phyloP scores from a whole-genome alignment of 2,329 filamentous ascomycete genomes.

The Aspergillus jensenii region DNA sequence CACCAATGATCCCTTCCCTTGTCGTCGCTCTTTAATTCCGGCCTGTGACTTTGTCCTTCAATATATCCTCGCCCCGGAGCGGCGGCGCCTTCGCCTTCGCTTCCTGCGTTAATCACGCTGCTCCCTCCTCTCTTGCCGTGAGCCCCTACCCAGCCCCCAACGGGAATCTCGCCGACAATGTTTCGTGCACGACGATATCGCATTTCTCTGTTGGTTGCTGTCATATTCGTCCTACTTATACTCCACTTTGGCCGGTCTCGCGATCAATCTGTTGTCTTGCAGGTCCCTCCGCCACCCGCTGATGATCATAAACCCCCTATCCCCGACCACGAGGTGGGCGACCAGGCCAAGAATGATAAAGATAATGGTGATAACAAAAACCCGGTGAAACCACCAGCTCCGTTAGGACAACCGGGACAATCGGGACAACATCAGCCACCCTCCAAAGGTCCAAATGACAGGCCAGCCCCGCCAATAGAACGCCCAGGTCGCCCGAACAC shows the following conservation, averaged over 20 bases:
- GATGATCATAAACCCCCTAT: slow-evolving; percentile 14
- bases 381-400: not conserved
- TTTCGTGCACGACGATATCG: slow-evolving; percentile 51
- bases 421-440: slow-evolving; percentile 2
- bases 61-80: not conserved
- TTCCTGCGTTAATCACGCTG: not conserved
- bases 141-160: not conserved
- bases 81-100: not conserved
- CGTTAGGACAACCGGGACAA: not conserved
- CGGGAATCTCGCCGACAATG: slow-evolving; percentile 31
- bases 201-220: slow-evolving; percentile 46
- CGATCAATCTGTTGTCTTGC: slow-evolving; percentile 24
- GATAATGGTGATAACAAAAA: not conserved
- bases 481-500: not conserved
- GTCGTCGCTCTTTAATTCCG: not conserved
- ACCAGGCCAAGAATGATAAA: not conserved
- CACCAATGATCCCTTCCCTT: not conserved
- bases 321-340: slow-evolving; percentile 2
- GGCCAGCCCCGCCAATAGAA: slow-evolving; percentile 1
- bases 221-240: slow-evolving; percentile 45
- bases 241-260: slow-evolving; percentile 53
- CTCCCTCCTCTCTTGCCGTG: not conserved
- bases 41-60: not conserved
- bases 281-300: slow-evolving; percentile 8
- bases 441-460: not conserved